Evolutionary conservation across 2,329 filamentous ascomycete genomes (phyloP), one percentile per base, ranked within the genome.

Genomic region (Claviceps arundinis): DNA sequence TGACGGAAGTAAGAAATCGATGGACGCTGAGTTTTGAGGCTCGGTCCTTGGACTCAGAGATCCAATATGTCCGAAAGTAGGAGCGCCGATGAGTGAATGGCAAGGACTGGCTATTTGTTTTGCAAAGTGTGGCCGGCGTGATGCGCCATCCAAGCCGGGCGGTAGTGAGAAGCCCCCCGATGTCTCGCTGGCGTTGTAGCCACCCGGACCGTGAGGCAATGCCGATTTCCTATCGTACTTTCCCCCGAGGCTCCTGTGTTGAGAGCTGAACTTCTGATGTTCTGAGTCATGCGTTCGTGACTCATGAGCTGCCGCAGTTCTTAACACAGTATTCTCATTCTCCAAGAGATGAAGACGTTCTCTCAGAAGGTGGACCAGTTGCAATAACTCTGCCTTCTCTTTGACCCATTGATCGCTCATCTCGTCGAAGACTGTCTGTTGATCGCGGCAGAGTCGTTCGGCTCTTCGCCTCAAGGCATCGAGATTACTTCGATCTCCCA

Each of bases 361-460:
- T 60, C 67, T 68, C 54, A 77, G 65, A 30, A 61, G 59, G 40
- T 66, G 60, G 16, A 76, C 66, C 54, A 75, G 69, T 40, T 62
- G 63, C 37, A 72, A 55, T 58, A 77, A 60, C 43, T 56, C 59
- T 3, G 60, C 59, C 59, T 70, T 75, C 57, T 78, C 73, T 14
- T 62, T 61, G 22, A 71, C 62, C 75, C 75, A 78, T 13, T 67
- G 61, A 16, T 68, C 60, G 17, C 72, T 68, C 55, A 77, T 72
- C 41, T 75, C 72, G 50, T 77, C 73, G 71, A 78, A 77, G 52
- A 78, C 68, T 48, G 65, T 66, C 7, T 74, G 72, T 58, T 79
- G 75, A 57, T 77, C 74, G 55, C 71, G 71, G 58, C 78, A 78
- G n/a, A 78, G 71, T 59, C 76, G 73, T 57, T 78, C 76, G 4